Conservation (phyloP, 129 eudicot species). For the Apium graveolens region DNA sequence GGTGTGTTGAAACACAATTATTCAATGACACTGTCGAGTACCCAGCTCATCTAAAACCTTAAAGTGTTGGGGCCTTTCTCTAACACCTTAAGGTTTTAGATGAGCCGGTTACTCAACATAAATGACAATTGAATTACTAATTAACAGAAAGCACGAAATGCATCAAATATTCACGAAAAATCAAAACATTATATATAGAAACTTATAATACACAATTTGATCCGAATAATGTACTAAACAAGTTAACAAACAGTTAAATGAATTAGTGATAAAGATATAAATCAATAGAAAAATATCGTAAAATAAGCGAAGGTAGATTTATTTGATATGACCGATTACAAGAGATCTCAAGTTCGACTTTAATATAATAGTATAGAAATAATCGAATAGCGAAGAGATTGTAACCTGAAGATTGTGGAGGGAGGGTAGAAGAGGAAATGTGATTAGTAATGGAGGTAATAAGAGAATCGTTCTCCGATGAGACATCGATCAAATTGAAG, state of each 20-base stretch:
- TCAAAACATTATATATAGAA: not conserved
- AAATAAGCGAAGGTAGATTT: not conserved
- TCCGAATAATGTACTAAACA: not conserved
- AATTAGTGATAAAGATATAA: not conserved
- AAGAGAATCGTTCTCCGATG: constrained; percentile 14
- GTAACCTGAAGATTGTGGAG: constrained; percentile 13
- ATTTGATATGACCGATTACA: not conserved
- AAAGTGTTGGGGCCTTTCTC: too few relatives aligned
- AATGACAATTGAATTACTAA: too few relatives aligned
- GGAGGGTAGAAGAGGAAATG: constrained; percentile 2
- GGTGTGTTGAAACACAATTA: not conserved
- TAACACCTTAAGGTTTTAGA: too few relatives aligned
- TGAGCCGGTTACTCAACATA: too few relatives aligned
- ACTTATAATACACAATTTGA: not conserved
- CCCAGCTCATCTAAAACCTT: too few relatives aligned
- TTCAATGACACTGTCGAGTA: too few relatives aligned
- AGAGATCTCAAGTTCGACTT: not conserved
- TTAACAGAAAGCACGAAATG: too few relatives aligned
- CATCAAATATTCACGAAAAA: not conserved
- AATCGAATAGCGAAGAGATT: not conserved
- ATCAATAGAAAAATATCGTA: not conserved
- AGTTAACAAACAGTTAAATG: not conserved
- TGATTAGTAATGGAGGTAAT: not conserved
- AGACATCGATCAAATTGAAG: constrained; percentile 7
- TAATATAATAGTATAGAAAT: not conserved